Evolutionary conservation across 2,329 filamentous ascomycete species (phyloP).

Genomic region (Nothomitra cinnamomea): DNA sequence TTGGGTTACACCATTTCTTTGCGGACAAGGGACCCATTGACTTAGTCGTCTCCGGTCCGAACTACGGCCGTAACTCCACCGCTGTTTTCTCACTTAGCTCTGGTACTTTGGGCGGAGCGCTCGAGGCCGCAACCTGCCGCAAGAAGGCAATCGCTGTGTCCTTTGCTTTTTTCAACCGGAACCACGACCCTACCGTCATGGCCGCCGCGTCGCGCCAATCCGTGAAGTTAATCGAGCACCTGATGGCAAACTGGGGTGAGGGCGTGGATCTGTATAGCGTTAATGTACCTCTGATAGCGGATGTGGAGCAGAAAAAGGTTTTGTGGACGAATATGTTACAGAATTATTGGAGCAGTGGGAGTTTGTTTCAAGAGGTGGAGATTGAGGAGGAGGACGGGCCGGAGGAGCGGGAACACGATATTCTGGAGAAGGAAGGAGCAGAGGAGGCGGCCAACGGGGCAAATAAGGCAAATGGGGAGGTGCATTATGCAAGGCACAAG

Average conservation of each 20-base stretch:
- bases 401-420: constrained; percentile 51
- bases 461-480: constrained; percentile 18
- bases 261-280: constrained; percentile 77
- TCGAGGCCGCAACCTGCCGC: constrained; percentile 59
- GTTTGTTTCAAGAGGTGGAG: constrained; percentile 69
- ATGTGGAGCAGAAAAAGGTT: constrained; percentile 53
- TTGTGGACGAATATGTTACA: constrained; percentile 77
- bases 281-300: constrained; percentile 73
- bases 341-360: constrained; percentile 77
- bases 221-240: constrained; percentile 60
- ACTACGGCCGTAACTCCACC: constrained; percentile 70
- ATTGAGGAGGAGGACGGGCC: constrained; percentile 42
- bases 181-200: constrained; percentile 71
- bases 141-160: constrained; percentile 62
- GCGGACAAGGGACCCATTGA: constrained; percentile 53
- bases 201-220: constrained; percentile 57
- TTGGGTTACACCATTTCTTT: constrained; percentile 68
- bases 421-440: constrained; percentile 45
- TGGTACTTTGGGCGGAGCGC: constrained; percentile 59
- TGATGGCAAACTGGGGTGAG: constrained; percentile 56
- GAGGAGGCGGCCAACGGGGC: constrained; percentile 31
- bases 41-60: constrained; percentile 62
- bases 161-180: constrained; percentile 76
- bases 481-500: constrained; percentile 31
- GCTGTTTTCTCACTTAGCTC: constrained; percentile 63